A percentile compares a stretch with the other conserved stretches of the same genome.
Evolutionary conservation across 129 eudicot genomes (phyloP).

Genomic region (Flaveria ramosissima): DNA sequence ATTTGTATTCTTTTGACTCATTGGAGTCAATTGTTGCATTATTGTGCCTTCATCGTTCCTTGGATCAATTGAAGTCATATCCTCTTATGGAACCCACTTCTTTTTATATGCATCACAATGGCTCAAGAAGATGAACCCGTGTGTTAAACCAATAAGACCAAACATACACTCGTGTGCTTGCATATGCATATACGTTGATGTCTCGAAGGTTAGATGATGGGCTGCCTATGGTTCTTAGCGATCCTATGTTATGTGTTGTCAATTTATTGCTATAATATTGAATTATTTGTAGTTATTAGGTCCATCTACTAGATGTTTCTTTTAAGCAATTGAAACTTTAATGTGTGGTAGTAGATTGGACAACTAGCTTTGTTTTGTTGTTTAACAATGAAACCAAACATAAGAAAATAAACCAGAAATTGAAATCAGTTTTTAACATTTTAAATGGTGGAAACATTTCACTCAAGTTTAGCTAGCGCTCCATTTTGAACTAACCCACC

Average conservation of each 20-base stretch:
- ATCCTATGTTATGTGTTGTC: conserved; percentile 12
- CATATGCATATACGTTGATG: conserved; percentile 5
- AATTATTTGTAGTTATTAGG: neutral
- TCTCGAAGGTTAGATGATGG: conserved; percentile 16
- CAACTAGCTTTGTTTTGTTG: neutral
- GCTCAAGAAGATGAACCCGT: conserved; percentile 19
- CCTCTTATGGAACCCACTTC: conserved; percentile 34
- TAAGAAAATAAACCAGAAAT: neutral
- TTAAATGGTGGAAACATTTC: neutral
- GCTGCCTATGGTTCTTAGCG: neutral
- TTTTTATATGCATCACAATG: conserved; percentile 22
- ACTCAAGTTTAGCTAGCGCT: neutral
- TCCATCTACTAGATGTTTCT: neutral
- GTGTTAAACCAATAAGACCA: conserved; percentile 23
- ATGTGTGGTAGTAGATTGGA: neutral
- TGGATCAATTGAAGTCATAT: conserved; percentile 39
- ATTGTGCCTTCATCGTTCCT: conserved; percentile 29
- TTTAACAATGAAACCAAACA: neutral
- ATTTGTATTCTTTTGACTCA: conserved; percentile 19
- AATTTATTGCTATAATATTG: conserved; percentile 5
- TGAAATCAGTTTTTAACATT: neutral
- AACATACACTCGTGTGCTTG: conserved; percentile 30
- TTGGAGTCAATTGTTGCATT: conserved; percentile 36
- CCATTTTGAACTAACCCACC: neutral
- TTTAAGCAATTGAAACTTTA: neutral